These are phyloP conservation scores for Blastomyces parvus DNA, from an alignment of 2,329 filamentous ascomycete species.

Conservation along the genomic window DNA sequence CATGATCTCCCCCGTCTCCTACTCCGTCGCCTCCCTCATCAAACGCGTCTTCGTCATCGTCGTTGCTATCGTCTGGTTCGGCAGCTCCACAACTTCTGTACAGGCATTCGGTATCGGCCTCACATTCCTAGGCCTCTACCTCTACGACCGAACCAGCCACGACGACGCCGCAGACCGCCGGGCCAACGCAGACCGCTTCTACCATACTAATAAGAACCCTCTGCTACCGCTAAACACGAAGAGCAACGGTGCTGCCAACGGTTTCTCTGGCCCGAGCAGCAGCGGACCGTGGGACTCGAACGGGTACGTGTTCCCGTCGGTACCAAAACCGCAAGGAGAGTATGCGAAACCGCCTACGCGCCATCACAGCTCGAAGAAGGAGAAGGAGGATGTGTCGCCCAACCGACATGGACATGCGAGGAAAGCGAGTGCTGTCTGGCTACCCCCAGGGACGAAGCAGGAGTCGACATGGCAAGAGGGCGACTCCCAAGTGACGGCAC, in stretches of 20 bases:
- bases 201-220: conserved; percentile 47
- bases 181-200: conserved; percentile 54
- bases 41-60: conserved; percentile 97
- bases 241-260: neutral
- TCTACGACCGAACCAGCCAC: conserved; percentile 88
- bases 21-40: conserved; percentile 90
- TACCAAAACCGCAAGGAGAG: neutral
- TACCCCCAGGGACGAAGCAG: conserved; percentile 71
- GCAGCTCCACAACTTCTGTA: conserved; percentile 70
- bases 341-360: conserved; percentile 7
- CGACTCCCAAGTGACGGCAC: conserved; percentile 29
- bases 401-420: conserved; percentile 35
- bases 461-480: conserved; percentile 67
- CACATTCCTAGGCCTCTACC: conserved; percentile 84
- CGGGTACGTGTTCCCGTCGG: conserved; percentile 27
- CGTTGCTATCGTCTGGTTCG: conserved; percentile 93
- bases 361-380: conserved; percentile 30
- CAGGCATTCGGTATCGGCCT: conserved; percentile 79
- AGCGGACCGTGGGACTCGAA: conserved; percentile 30
- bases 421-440: conserved; percentile 45
- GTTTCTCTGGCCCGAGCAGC: conserved; percentile 25
- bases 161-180: conserved; percentile 78
- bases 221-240: conserved; percentile 55
- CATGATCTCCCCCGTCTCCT: conserved; percentile 91
- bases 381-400: conserved; percentile 28